Evolutionary conservation across 306 rosid genomes (phyloP).

Genomic region (Casuarina cunninghamiana): DNA sequence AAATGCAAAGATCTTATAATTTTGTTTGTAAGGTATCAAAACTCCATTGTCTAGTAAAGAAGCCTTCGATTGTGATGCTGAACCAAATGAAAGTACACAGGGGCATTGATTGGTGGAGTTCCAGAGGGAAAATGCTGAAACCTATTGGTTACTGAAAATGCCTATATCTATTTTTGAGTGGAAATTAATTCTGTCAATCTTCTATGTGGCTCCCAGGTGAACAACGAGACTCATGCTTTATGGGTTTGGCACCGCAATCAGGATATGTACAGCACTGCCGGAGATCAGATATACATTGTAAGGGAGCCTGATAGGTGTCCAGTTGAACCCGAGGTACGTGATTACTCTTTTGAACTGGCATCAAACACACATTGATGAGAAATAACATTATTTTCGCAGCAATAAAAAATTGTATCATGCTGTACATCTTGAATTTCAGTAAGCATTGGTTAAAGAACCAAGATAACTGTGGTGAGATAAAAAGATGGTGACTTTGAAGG

Average conservation of each 20-base stretch:
- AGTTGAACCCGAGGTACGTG: conserved; percentile 32
- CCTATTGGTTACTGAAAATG: background rate
- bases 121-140: background rate
- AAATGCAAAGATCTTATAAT: background rate
- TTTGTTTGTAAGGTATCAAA: background rate
- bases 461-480: background rate
- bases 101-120: conserved; percentile 1
- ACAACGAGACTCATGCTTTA: conserved; percentile 83
- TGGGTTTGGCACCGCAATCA: conserved; percentile 92
- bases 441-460: background rate
- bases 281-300: conserved; percentile 76
- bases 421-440: background rate
- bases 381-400: background rate
- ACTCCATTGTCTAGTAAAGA: background rate
- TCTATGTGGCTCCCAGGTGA: conserved; percentile 50
- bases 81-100: background rate
- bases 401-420: background rate
- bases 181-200: background rate
- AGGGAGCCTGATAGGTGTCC: conserved; percentile 74
- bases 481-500: background rate
- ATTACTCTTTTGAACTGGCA: conserved; percentile 17
- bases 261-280: conserved; percentile 55
- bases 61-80: background rate
- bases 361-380: background rate
- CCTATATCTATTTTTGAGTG: background rate